Evolutionary conservation across 1,284 basidiomycete genomes (phyloP).

Genomic region (Ganoderma multipileum): DNA sequence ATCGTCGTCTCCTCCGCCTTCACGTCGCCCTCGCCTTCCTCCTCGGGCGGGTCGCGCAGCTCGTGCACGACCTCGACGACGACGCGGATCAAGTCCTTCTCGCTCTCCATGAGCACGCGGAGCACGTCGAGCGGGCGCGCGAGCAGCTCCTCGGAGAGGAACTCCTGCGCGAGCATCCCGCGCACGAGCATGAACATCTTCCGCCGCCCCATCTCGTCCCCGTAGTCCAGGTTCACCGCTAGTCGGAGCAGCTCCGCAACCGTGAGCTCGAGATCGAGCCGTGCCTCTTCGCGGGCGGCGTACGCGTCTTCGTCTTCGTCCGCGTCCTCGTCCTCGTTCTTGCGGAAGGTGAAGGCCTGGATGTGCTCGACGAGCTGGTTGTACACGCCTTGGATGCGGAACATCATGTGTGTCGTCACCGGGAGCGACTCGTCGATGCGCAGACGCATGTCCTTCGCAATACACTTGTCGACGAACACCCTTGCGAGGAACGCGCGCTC

Average conservation of each 20-base stretch:
- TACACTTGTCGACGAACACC: conserved; percentile 85
- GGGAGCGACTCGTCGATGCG: conserved; percentile 83
- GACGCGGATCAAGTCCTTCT: conserved; percentile 92
- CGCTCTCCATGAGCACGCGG: conserved; percentile 82
- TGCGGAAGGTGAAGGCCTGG: conserved; percentile 49
- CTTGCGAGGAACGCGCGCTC: conserved; percentile 87
- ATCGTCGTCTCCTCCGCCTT: conserved; percentile 12
- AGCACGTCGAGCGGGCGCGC: conserved; percentile 89
- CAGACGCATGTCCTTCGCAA: conserved; percentile 66
- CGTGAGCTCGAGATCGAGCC: conserved; percentile 75
- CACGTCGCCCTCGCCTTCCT: conserved; percentile 37
- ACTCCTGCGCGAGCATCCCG: conserved; percentile 87
- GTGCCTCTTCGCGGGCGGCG: conserved; percentile 58
- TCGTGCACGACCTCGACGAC: conserved; percentile 95
- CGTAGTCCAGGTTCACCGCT: conserved; percentile 88
- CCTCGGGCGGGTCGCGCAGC: conserved; percentile 70
- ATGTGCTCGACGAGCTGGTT: conserved; percentile 66
- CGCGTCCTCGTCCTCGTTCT: conserved; percentile 42
- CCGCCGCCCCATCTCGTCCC: conserved; percentile 92
- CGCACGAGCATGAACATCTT: conserved; percentile 92
- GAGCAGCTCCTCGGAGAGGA: conserved; percentile 82
- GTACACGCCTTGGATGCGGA: conserved; percentile 83
- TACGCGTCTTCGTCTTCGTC: conserved; percentile 51
- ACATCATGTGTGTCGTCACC: conserved; percentile 90
- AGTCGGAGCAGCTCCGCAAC: conserved; percentile 85